Evolutionary conservation across 2,329 filamentous ascomycete genomes (phyloP).

Genomic region (Neoarthrinium moseri): DNA sequence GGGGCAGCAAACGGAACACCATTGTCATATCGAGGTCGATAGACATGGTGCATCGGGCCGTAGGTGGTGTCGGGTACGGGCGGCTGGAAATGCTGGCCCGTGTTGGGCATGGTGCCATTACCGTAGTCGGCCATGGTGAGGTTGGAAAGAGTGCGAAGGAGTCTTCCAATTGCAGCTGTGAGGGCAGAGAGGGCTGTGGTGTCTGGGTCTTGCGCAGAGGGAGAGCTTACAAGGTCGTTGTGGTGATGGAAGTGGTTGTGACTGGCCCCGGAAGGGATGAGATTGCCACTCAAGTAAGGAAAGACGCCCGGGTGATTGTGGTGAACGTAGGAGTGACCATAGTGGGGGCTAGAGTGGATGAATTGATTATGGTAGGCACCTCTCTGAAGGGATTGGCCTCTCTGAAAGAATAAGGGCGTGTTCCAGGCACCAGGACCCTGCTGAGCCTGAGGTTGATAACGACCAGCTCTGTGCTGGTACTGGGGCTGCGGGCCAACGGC

Average conservation of each 20-base stretch:
- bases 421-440: constrained; percentile 1
- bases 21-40: constrained; percentile 51
- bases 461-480: constrained; percentile 15
- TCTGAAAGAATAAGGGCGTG: too few species aligned
- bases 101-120: constrained; percentile 38
- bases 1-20: constrained; percentile 18
- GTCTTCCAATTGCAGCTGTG: constrained; percentile 15
- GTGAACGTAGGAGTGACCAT: neutral
- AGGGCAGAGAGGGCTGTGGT: constrained; percentile 8
- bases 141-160: constrained; percentile 14
- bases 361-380: too few species aligned
- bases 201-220: neutral
- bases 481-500: constrained; percentile 16
- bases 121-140: constrained; percentile 39
- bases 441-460: constrained; percentile 5
- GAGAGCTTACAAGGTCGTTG: neutral
- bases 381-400: too few species aligned
- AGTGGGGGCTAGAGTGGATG: too few species aligned
- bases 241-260: neutral
- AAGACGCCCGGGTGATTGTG: neutral
- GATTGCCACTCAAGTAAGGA: neutral
- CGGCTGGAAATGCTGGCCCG: constrained; percentile 54
- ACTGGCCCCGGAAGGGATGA: neutral
- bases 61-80: constrained; percentile 57
- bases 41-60: constrained; percentile 54